Conservation (phyloP, 2,329 filamentous ascomycete species). For the Colletotrichum sojae region DNA sequence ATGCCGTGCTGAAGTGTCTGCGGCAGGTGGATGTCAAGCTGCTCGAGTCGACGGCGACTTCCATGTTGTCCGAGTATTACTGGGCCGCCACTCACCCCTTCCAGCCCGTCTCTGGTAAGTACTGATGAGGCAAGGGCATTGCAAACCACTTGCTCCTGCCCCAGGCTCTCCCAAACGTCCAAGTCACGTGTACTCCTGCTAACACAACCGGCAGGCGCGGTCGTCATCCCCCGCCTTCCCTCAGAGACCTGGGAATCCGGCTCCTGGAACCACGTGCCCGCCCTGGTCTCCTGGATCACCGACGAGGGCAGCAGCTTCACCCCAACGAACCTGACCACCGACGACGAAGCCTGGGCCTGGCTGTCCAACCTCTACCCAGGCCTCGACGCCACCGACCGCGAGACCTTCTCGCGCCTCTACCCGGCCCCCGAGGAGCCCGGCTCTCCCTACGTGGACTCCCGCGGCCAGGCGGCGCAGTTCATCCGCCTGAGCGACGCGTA, state of each 20-base stretch:
- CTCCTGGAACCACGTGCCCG: slow-evolving; percentile 16
- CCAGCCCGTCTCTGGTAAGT: slow-evolving; percentile 17
- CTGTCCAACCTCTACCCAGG: slow-evolving; percentile 21
- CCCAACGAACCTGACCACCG: slow-evolving; percentile 27
- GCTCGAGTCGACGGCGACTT: slow-evolving; percentile 45
- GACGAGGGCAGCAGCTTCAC: slow-evolving; percentile 30
- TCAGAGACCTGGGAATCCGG: slow-evolving; percentile 22
- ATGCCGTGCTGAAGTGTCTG: slow-evolving; percentile 55
- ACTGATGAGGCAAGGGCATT: not conserved
- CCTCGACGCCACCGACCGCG: slow-evolving; percentile 7
- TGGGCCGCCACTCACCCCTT: slow-evolving; percentile 28
- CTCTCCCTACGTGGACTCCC: slow-evolving; percentile 10
- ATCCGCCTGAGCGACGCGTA: slow-evolving; percentile 12
- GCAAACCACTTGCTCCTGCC: no score
- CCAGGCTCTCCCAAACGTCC: no score
- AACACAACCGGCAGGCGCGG: not conserved
- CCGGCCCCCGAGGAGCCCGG: slow-evolving; percentile 9
- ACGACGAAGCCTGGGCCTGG: slow-evolving; percentile 24
- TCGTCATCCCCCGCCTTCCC: slow-evolving; percentile 21
- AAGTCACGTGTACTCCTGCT: not conserved
- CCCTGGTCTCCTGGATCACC: slow-evolving; percentile 18
- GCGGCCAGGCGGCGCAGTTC: slow-evolving; percentile 27
- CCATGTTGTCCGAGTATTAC: slow-evolving; percentile 13
- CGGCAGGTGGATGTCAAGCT: slow-evolving; percentile 51
- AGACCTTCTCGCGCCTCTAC: slow-evolving; percentile 12